Conservation (phyloP, 345 rosid genomes). For the Crucihimalaya himalaica region DNA sequence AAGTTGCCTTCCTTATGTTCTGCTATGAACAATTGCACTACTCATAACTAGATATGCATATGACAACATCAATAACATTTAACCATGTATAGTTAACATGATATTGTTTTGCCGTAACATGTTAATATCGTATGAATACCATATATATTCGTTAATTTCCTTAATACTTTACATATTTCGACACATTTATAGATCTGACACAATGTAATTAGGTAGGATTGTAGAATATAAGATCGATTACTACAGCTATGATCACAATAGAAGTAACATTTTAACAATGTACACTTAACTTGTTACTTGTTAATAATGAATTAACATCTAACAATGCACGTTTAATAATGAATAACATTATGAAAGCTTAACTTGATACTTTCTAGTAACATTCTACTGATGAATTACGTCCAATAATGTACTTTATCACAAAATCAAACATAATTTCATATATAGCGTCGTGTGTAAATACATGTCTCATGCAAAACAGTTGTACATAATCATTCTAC, state of each 20-base stretch:
- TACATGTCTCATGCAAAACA: too few species aligned
- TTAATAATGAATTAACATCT: background rate
- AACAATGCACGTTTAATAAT: background rate
- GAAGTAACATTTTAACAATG: background rate
- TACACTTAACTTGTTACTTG: background rate
- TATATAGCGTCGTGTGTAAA: too few species aligned
- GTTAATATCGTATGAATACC: background rate
- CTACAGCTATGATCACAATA: background rate
- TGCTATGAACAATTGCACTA: background rate
- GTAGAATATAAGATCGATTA: background rate
- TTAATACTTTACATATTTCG: too few species aligned
- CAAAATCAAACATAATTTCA: too few species aligned
- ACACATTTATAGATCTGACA: background rate
- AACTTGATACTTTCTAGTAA: background rate
- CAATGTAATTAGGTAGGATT: background rate
- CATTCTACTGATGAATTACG: background rate
- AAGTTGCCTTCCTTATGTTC: background rate
- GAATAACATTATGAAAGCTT: too few species aligned
- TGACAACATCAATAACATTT: background rate
- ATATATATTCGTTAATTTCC: too few species aligned
- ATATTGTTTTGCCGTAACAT: background rate
- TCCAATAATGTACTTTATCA: background rate
- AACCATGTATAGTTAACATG: background rate
- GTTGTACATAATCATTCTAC: too few species aligned
- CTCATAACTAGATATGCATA: background rate